Evolutionary conservation across 768 basidiomycete genomes (phyloP).

Genomic region (Serendipita sp.): DNA sequence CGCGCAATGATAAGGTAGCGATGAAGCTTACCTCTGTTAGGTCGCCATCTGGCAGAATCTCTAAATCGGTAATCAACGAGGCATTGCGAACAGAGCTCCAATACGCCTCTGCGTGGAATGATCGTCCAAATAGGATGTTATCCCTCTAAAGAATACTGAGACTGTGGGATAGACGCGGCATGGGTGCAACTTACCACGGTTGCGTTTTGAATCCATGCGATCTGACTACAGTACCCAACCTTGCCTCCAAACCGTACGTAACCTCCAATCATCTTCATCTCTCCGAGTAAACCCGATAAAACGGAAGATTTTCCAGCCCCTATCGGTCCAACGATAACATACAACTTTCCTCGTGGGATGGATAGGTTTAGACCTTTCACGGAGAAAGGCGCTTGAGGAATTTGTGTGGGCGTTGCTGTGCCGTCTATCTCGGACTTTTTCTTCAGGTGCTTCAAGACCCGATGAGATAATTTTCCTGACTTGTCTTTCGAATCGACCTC

Average conservation of each 20-base stretch:
- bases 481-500: constrained; percentile 11
- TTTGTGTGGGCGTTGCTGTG: not conserved
- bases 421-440: constrained; percentile 2
- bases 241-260: constrained; percentile 42
- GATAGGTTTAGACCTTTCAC: constrained; percentile 35
- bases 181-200: constrained; percentile 29
- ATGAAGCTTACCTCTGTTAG: constrained; percentile 42
- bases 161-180: not conserved
- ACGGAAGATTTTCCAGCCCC: constrained; percentile 41
- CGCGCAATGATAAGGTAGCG: not conserved
- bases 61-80: constrained; percentile 46
- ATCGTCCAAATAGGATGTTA: constrained; percentile 51
- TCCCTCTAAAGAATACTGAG: constrained; percentile 29
- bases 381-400: constrained; percentile 28
- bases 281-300: constrained; percentile 49
- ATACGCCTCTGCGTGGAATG: constrained; percentile 48
- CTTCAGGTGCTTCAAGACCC: constrained; percentile 6
- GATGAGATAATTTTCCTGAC: constrained; percentile 11
- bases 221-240: constrained; percentile 57
- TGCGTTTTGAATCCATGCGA: constrained; percentile 64
- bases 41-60: constrained; percentile 53
- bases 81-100: constrained; percentile 46
- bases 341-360: constrained; percentile 41
- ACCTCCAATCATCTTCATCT: constrained; percentile 44
- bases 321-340: constrained; percentile 52